Evolutionary conservation across 2,329 filamentous ascomycete genomes (phyloP).

Genomic region (Trichoderma atroviride): DNA sequence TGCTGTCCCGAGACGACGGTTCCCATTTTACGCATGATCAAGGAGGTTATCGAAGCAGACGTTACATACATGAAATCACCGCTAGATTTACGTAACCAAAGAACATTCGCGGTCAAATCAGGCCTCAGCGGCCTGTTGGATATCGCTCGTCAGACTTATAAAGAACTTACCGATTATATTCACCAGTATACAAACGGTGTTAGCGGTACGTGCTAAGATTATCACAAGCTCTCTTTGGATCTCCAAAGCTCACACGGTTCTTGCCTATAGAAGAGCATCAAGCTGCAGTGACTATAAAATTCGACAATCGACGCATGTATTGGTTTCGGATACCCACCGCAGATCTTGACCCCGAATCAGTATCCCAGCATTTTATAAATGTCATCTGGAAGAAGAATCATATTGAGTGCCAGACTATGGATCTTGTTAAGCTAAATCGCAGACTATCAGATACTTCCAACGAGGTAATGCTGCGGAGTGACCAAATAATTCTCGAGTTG

Average conservation of each 20-base stretch:
- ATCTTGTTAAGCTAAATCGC: slow-evolving; percentile 78
- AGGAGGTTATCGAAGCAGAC: slow-evolving; percentile 75
- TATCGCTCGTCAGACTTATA: slow-evolving; percentile 85
- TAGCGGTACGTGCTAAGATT: slow-evolving; percentile 52
- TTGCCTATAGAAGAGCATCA: slow-evolving; percentile 44
- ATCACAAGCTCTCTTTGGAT: not conserved
- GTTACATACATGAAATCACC: slow-evolving; percentile 76
- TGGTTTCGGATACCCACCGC: slow-evolving; percentile 68
- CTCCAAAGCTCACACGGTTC: not conserved
- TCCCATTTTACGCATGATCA: slow-evolving; percentile 66
- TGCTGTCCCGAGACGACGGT: slow-evolving; percentile 66
- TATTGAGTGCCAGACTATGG: slow-evolving; percentile 85
- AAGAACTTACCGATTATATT: slow-evolving; percentile 81
- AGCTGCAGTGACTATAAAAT: slow-evolving; percentile 69
- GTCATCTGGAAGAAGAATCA: slow-evolving; percentile 69
- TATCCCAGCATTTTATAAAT: slow-evolving; percentile 74
- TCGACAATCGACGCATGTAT: slow-evolving; percentile 76
- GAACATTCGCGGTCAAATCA: slow-evolving; percentile 85
- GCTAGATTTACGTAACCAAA: slow-evolving; percentile 84
- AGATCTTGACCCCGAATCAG: slow-evolving; percentile 61
- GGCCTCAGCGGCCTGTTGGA: slow-evolving; percentile 85
- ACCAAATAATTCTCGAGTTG: slow-evolving; percentile 72
- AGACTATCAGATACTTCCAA: slow-evolving; percentile 79
- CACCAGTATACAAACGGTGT: slow-evolving; percentile 70
- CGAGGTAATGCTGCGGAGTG: slow-evolving; percentile 82